Percentiles rank a stretch among this genome's conserved stretches.
Evolutionary conservation across 179 eudicot species (phyloP).

Genomic region (Monotropa hypopitys): DNA sequence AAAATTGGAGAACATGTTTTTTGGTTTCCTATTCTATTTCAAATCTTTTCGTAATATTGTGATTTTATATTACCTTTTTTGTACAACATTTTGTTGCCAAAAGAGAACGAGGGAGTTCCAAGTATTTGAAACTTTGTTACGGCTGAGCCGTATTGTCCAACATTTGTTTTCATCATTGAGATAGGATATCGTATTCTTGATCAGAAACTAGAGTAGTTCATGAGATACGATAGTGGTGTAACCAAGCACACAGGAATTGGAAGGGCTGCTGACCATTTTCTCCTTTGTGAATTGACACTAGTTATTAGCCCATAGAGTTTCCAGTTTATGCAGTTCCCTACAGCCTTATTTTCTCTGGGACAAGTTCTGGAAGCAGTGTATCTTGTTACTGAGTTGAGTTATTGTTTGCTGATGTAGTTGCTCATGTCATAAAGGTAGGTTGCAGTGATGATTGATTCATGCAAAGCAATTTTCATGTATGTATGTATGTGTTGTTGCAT

Average conservation of each 20-base stretch:
- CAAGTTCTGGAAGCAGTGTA: background rate
- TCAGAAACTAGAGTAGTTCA: background rate
- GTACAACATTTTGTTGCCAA: background rate
- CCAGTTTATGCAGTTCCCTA: background rate
- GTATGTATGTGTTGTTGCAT: background rate
- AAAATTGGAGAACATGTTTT: background rate
- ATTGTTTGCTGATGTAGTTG: background rate
- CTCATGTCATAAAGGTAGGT: background rate
- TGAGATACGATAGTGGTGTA: background rate
- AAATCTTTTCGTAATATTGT: background rate
- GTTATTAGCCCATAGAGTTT: background rate
- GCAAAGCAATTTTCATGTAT: background rate
- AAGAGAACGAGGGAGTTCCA: background rate
- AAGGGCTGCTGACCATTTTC: background rate
- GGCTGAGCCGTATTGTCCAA: background rate
- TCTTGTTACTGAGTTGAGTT: background rate
- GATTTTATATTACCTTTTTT: background rate
- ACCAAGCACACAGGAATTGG: background rate
- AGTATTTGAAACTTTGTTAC: background rate
- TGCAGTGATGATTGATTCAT: background rate
- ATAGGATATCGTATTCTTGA: background rate
- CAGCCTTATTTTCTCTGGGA: background rate
- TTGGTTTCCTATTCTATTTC: background rate
- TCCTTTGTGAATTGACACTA: background rate
- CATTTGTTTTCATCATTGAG: background rate